Conservation (phyloP, 139 green algal species). For the Picochlorum sp. region DNA sequence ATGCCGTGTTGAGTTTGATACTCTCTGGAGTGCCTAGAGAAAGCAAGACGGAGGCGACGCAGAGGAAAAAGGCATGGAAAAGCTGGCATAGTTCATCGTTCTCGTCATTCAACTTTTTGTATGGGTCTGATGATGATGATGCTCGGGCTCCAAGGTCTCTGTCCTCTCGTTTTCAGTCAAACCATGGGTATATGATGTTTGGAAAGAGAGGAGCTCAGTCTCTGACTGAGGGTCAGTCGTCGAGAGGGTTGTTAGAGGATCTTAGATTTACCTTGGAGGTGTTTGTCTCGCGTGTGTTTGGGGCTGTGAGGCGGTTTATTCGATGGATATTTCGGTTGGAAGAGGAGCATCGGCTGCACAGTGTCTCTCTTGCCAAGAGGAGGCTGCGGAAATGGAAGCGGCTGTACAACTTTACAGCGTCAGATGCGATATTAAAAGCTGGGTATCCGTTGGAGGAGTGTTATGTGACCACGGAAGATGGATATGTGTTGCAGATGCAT, state of each 20-base stretch:
- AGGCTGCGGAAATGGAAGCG: conserved; percentile 12
- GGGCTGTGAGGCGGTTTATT: conserved; percentile 21
- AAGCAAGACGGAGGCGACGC: too few relatives aligned
- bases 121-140: too few relatives aligned
- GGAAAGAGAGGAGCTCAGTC: conserved; percentile 1
- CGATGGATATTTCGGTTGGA: conserved; percentile 28
- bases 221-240: not conserved
- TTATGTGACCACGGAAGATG: conserved; percentile 59
- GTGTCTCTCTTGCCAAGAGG: not conserved
- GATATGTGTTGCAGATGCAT: conserved; percentile 80
- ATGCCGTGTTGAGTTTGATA: too few relatives aligned
- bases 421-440: conserved; percentile 37
- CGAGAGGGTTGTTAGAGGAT: conserved; percentile 54
- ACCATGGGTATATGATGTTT: conserved; percentile 6
- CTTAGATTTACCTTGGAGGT: conserved; percentile 43
- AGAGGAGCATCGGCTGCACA: not conserved
- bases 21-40: too few relatives aligned
- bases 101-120: too few relatives aligned
- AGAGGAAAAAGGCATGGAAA: too few relatives aligned
- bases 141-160: too few relatives aligned
- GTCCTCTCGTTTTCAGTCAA: too few relatives aligned
- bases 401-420: conserved; percentile 28
- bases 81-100: too few relatives aligned
- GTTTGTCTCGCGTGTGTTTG: conserved; percentile 41
- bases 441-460: conserved; percentile 68